phyloP scores from a whole-genome alignment of 768 basidiomycete species.

The Psilocybe cubensis region DNA sequence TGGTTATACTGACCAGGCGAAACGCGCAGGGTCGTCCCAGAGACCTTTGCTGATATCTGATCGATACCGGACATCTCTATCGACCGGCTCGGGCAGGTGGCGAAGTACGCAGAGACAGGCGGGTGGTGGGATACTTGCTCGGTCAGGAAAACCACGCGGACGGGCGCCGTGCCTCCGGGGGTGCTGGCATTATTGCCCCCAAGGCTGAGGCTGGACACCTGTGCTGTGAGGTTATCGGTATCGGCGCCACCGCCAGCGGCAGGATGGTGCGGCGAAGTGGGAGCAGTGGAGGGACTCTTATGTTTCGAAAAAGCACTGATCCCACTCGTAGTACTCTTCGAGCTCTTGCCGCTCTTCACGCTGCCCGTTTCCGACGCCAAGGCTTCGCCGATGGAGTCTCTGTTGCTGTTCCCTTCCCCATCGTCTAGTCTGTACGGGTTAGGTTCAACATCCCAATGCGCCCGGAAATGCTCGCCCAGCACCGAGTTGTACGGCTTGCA shows the following conservation, averaged over 20 bases:
- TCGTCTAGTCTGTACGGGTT: slow-evolving; percentile 51
- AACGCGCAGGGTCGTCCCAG: slow-evolving; percentile 85
- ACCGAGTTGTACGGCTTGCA: slow-evolving; percentile 94
- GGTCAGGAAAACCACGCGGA: slow-evolving; percentile 81
- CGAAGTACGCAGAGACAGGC: slow-evolving; percentile 87
- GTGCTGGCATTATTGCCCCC: slow-evolving; percentile 20
- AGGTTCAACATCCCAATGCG: slow-evolving; percentile 84
- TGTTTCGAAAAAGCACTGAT: slow-evolving; percentile 58
- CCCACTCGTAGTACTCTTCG: slow-evolving; percentile 62
- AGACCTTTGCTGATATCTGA: slow-evolving; percentile 92
- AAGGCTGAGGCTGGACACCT: slow-evolving; percentile 66
- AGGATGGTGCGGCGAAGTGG: slow-evolving; percentile 56
- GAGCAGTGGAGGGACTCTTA: slow-evolving; percentile 57
- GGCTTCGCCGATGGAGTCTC: slow-evolving; percentile 16
- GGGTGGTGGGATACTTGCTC: slow-evolving; percentile 98
- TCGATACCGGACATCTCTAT: slow-evolving; percentile 82
- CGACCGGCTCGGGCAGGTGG: slow-evolving; percentile 71
- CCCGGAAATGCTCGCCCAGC: slow-evolving; percentile 86
- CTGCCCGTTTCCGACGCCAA: slow-evolving; percentile 54
- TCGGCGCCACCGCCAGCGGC: too few relatives aligned
- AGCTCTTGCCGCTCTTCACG: slow-evolving; percentile 61
- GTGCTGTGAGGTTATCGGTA: slow-evolving; percentile 51
- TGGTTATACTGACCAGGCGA: slow-evolving; percentile 83
- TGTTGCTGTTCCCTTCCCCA: slow-evolving; percentile 25
- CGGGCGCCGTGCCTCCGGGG: slow-evolving; percentile 35